Evolutionary conservation across 2,329 filamentous ascomycete genomes (phyloP).

Genomic region (Tolypocladium tundrense): DNA sequence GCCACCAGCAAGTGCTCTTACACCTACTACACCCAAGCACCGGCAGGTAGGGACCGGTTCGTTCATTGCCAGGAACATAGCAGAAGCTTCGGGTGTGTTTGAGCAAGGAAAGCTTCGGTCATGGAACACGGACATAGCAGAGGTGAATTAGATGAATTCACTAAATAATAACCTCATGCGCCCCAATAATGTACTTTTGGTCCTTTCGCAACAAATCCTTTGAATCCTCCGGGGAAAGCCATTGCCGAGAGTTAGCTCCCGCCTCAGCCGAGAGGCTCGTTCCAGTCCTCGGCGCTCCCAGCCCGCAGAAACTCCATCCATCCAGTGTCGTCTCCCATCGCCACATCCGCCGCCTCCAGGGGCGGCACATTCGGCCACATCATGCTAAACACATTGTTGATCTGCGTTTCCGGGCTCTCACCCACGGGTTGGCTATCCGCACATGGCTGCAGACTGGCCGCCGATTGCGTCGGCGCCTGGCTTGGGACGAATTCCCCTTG

Average conservation of each 20-base stretch:
- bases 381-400: constrained; percentile 31
- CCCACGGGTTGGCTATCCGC: constrained; percentile 16
- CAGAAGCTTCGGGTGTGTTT: too few species aligned
- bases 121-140: too few species aligned
- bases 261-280: neutral
- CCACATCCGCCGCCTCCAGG: constrained; percentile 24
- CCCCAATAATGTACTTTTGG: too few species aligned
- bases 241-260: neutral
- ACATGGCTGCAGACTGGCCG: neutral
- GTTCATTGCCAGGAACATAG: neutral
- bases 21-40: neutral
- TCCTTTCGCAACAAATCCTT: too few species aligned
- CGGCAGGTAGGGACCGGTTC: neutral
- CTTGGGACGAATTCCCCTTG: neutral
- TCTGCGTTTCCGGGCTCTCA: constrained; percentile 30
- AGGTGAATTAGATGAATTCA: too few species aligned
- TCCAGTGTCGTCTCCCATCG: constrained; percentile 24
- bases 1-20: neutral
- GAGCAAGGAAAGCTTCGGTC: too few species aligned
- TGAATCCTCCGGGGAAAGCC: neutral
- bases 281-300: constrained; percentile 7
- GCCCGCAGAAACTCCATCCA: constrained; percentile 25
- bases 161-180: too few species aligned
- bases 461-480: neutral
- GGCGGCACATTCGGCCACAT: constrained; percentile 33